Evolutionary conservation across 495 filamentous ascomycete species (phyloP).

Genomic region (Aspergillus heteromorphus): DNA sequence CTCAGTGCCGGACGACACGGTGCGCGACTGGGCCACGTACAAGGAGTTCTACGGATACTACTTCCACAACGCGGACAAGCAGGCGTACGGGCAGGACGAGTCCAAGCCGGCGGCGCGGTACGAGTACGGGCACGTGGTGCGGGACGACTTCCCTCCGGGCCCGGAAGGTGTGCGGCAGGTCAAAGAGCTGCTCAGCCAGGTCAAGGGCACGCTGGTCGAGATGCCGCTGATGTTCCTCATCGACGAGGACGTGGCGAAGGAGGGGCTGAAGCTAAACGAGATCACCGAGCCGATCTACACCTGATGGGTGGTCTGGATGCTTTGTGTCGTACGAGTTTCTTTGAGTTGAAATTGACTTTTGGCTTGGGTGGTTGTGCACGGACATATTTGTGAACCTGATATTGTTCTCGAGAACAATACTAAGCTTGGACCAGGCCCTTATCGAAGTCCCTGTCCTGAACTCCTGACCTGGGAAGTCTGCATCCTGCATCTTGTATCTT

Average conservation of each 20-base stretch:
- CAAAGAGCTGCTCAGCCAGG: constrained; percentile 70
- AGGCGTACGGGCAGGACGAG: constrained; percentile 34
- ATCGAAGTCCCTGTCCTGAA: no score
- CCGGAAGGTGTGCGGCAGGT: constrained; percentile 61
- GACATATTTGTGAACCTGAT: neutral
- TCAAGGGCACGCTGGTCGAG: constrained; percentile 80
- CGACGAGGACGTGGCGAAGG: constrained; percentile 82
- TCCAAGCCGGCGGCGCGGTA: constrained; percentile 43
- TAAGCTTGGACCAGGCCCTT: no score
- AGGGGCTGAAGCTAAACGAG: constrained; percentile 72
- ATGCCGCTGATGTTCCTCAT: constrained; percentile 90
- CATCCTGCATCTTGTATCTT: no score
- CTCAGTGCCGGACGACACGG: constrained; percentile 73
- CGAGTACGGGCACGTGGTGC: constrained; percentile 82
- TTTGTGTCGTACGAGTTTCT: constrained; percentile 2
- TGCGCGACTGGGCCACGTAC: constrained; percentile 81
- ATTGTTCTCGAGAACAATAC: constrained; percentile 23
- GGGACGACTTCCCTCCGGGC: constrained; percentile 65
- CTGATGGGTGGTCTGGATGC: constrained; percentile 27
- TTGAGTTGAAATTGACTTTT: constrained; percentile 5
- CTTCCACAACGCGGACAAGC: constrained; percentile 51
- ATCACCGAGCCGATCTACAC: constrained; percentile 84
- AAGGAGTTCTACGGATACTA: constrained; percentile 77
- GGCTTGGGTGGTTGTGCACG: neutral
- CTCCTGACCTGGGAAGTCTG: no score